Conservation (phyloP, 805 yeast genomes). For the Candida pseudofarinosa region DNA sequence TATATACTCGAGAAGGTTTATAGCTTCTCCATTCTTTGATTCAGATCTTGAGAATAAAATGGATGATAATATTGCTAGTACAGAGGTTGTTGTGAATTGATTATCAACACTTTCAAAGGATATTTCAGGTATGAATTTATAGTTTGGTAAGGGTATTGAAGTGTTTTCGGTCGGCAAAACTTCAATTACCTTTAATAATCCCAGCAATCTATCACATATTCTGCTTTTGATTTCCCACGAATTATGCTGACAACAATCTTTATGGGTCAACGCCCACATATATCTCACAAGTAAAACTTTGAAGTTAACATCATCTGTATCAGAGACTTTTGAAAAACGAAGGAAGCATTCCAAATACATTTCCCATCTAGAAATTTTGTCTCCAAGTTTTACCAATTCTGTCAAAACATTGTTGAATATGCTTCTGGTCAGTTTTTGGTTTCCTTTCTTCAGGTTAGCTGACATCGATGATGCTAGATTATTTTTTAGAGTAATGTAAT, state of each 20-base stretch:
- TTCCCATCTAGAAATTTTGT: constrained; percentile 49
- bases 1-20: constrained; percentile 42
- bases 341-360: constrained; percentile 26
- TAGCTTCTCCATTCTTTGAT: constrained; percentile 29
- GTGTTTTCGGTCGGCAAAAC: constrained; percentile 8
- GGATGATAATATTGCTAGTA: constrained; percentile 60
- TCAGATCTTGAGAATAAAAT: constrained; percentile 36
- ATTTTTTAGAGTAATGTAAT: constrained; percentile 29
- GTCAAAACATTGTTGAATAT: constrained; percentile 32
- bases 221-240: constrained; percentile 27
- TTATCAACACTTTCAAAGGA: constrained; percentile 46
- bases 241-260: constrained; percentile 23
- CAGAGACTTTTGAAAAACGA: constrained; percentile 1
- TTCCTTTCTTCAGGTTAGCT: constrained; percentile 14
- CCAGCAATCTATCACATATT: constrained; percentile 20
- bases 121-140: constrained; percentile 53
- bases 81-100: constrained; percentile 68
- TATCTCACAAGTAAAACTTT: constrained; percentile 13
- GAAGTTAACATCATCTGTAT: not conserved
- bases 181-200: constrained; percentile 10
- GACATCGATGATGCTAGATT: constrained; percentile 17
- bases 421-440: constrained; percentile 22
- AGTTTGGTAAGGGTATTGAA: constrained; percentile 52
- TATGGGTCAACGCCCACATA: constrained; percentile 33
- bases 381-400: constrained; percentile 34